Conservation (phyloP, 2,329 filamentous ascomycete species). For the Alternaria brassicicola region DNA sequence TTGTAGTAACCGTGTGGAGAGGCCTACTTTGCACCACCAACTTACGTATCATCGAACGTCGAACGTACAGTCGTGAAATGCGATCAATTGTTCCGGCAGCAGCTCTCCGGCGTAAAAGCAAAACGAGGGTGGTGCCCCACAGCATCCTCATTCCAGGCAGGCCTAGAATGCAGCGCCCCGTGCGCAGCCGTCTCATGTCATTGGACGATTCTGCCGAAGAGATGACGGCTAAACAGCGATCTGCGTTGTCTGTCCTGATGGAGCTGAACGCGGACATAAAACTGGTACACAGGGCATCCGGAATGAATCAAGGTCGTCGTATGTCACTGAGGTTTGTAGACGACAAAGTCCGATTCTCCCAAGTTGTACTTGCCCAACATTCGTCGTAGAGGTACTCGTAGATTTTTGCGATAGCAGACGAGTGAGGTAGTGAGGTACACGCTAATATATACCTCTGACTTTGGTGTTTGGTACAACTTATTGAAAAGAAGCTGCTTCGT, state of each 20-base stretch:
- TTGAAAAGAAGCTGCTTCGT: neutral
- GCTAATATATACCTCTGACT: neutral
- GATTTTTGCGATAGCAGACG: neutral
- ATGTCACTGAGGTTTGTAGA: neutral
- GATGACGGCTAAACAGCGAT: neutral
- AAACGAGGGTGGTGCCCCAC: neutral
- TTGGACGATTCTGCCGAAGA: neutral
- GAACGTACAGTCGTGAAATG: neutral
- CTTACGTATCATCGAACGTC: neutral
- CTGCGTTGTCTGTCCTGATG: neutral
- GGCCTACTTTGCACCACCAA: neutral
- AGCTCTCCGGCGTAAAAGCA: neutral
- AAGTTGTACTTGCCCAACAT: neutral
- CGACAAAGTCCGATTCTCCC: neutral
- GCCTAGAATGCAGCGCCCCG: neutral
- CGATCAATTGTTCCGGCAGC: neutral
- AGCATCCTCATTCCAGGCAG: neutral
- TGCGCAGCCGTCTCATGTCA: neutral
- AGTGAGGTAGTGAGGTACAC: neutral
- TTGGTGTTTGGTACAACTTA: neutral
- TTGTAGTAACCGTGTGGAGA: neutral
- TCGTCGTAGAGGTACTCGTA: neutral
- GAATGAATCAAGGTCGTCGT: neutral
- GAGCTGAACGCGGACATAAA: neutral
- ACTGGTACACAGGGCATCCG: neutral